Base-by-base conservation (phyloP, 768 basidiomycete genomes). In the Suillus tomentosus region DNA sequence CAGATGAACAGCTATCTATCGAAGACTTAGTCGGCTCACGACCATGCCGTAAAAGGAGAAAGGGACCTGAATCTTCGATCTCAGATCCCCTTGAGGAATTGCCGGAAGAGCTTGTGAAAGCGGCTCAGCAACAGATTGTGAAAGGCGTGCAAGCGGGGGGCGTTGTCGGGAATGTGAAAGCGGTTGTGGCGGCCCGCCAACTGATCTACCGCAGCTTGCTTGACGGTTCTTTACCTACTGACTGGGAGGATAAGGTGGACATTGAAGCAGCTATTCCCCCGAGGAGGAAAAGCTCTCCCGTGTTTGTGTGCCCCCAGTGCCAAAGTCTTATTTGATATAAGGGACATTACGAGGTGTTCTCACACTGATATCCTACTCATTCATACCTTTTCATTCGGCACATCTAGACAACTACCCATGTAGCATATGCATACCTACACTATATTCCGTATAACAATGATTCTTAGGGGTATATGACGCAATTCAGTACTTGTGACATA, bases 111-210 rank as follows among this genome's bases (percentile, higher is more conserved):
- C 72, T 88, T 19, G 63, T 88, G 9, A 62, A 62, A 0, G 65
- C 81, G 2, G 87, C 87, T 0, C 70, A 78, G 34, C 87, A 86
- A 67, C 87, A 81, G 0, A 84, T 88, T 47, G 73, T 86, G 9
- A 79, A 82, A 24, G 87, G 87, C 0, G 74, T 66, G 0, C 69
- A 72, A 4, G 66, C 54, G 0, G 82, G 82, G 0, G 84, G 85
- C 1, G 66, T 87, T 0, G 78, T 80, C 1, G 87, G 87, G 2
- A 88, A 88, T 65, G 71, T 85, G 0, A 65, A 73, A 1, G 69
- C 79, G 27, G 86, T 88, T 3, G 71, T 79, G 8, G 68, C 73
- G 0, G 85, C 87, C 1, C 76, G 87, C 53, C 71, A 76, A 39
- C 64, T 85, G n/a, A 81, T 87, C 24, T 81, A 81, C 65, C 68